Base-by-base conservation (phyloP, 2,329 filamentous ascomycete species). In the Fusarium anguioides region DNA sequence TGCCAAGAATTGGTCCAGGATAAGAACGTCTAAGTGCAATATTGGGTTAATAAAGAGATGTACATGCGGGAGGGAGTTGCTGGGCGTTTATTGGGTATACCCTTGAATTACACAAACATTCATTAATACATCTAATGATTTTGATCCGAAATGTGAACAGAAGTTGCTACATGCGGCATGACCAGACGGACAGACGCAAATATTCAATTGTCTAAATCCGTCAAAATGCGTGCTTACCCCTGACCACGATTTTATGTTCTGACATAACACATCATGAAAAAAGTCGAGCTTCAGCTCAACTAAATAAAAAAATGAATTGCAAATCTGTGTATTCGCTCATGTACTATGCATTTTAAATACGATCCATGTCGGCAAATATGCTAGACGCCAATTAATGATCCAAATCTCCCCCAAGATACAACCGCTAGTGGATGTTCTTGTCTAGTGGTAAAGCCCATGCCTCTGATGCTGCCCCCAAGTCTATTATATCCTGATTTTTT, bases 1-100 rank as follows among this genome's bases (percentile, higher is more conserved):
- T 99, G 94, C 86, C 86, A 72, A 88, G 88, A 81, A 89, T 89
- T 56, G 86, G 86, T 12, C 86, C 86, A 1, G 86, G 86, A 36
- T 89, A 80, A n/a, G 27, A 12, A 39, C 5, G 15, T n/a, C 6
- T 8, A 40, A 4, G 14, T 21, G n/a, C 23, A 23, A 18, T 4
- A 20, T 18, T 14, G 20, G 11, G 12, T 47, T 37, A 36, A 55
- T 18, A 14, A 11, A 26, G 14, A 50, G 24, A 45, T 11, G 24
- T n/a, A n/a, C n/a, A n/a, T 23, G 14, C 21, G 24, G 24, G 44
- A 11, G 48, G 73, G 71, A 72, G 68, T 72, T 75, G 49, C 15
- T 41, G 70, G n/a, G 71, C 64, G 68, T 74, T 74, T 50, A 35
- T 49, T 69, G 48, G 33, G 54, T 71, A 75, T 75, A 73, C 63